Conservation (phyloP, 805 yeast genomes). For the Yarrowia sp. region DNA sequence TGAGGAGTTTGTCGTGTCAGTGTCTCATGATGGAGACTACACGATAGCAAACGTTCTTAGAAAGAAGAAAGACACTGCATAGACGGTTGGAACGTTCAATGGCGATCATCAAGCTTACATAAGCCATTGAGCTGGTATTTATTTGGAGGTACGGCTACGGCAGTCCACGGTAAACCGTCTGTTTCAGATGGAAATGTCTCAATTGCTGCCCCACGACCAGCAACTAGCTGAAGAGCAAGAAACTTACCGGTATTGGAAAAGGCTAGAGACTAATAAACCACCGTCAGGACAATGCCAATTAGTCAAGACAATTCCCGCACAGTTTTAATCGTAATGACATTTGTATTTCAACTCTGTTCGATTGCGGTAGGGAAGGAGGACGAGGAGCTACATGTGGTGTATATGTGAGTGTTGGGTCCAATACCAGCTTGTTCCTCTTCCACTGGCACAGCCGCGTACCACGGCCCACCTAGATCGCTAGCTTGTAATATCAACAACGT, state of each 20-base stretch:
- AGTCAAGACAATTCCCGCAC: slow-evolving; percentile 3
- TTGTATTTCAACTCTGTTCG: slow-evolving; percentile 3
- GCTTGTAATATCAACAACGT: neutral
- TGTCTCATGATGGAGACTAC: slow-evolving; percentile 69
- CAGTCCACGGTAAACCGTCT: too few species aligned
- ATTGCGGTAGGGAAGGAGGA: neutral
- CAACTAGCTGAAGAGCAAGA: neutral
- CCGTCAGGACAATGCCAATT: neutral
- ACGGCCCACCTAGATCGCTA: too few species aligned
- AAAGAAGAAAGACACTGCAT: neutral
- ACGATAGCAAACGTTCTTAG: slow-evolving; percentile 60
- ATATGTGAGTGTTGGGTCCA: too few species aligned
- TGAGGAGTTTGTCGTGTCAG: slow-evolving; percentile 60
- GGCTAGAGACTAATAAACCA: neutral
- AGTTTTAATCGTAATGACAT: neutral
- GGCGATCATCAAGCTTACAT: too few species aligned
- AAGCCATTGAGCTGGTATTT: too few species aligned
- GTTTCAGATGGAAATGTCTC: slow-evolving; percentile 1
- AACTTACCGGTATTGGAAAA: neutral
- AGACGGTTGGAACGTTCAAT: too few species aligned
- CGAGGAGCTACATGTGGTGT: too few species aligned
- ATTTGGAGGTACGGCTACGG: too few species aligned
- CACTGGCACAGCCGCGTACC: too few species aligned
- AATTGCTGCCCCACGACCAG: neutral
- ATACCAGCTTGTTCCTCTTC: too few species aligned